phyloP scores from a whole-genome alignment of 768 basidiomycete genomes.

The Tricholoma bakamatsutake region DNA sequence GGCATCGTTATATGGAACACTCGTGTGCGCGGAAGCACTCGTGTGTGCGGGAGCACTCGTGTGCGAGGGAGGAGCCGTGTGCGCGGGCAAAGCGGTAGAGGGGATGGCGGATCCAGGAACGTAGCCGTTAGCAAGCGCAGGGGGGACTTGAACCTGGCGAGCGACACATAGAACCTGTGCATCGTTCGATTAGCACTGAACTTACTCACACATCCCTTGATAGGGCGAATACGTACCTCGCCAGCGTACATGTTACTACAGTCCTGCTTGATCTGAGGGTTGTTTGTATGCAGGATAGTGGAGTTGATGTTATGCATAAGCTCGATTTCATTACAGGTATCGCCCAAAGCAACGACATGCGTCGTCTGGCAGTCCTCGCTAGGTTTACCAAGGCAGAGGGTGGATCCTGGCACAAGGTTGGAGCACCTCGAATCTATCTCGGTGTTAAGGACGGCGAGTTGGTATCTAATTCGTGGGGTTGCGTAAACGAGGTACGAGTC shows the following conservation, averaged over 20 bases:
- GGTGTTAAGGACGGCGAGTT: conserved; percentile 61
- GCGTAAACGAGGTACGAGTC: conserved; percentile 1
- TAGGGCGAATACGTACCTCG: conserved; percentile 44
- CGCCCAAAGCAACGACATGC: conserved; percentile 48
- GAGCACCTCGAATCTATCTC: conserved; percentile 47
- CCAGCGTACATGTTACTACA: conserved; percentile 71
- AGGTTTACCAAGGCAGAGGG: conserved; percentile 55
- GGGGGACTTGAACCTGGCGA: conserved; percentile 35
- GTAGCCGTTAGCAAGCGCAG: conserved; percentile 23
- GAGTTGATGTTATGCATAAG: conserved; percentile 40
- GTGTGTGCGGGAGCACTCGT: no score
- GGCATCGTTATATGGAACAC: no score
- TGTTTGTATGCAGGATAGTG: conserved; percentile 57
- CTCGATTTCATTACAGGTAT: no score
- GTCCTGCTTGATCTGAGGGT: conserved; percentile 57
- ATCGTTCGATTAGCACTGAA: background rate
- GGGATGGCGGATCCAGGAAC: conserved; percentile 24
- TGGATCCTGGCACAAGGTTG: conserved; percentile 47
- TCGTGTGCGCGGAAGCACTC: no score
- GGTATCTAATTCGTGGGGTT: conserved; percentile 44
- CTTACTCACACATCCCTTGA: background rate
- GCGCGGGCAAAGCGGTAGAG: conserved; percentile 6
- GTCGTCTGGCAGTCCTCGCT: conserved; percentile 59
- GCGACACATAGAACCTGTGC: conserved; percentile 49
- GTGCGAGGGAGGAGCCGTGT: no score